Conservation (phyloP, 2,329 filamentous ascomycete species). For the Hypoxylon sp. region DNA sequence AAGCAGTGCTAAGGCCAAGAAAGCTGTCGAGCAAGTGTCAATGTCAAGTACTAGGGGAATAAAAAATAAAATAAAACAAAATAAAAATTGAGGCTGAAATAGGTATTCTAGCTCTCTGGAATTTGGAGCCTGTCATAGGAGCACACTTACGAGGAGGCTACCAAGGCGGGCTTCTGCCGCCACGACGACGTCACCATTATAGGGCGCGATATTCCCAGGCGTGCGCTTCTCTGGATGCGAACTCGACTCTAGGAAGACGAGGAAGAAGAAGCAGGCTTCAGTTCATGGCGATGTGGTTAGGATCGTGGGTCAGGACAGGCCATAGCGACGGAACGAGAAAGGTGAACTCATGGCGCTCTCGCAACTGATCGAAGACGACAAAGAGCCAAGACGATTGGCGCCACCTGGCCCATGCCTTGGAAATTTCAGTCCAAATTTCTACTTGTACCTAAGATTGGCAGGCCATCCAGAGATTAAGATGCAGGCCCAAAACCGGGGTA, state of each 20-base stretch:
- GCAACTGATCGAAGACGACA: background rate
- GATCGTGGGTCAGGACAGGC: background rate
- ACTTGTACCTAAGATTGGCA: no score
- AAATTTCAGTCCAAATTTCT: no score
- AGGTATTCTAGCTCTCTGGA: background rate
- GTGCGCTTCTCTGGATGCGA: constrained; percentile 4
- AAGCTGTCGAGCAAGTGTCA: constrained; percentile 22
- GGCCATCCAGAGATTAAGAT: background rate
- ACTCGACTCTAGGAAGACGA: constrained; percentile 4
- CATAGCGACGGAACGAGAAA: background rate
- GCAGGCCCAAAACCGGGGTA: no score
- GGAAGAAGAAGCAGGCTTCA: constrained; percentile 1
- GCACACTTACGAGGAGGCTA: constrained; percentile 28
- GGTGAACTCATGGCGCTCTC: background rate
- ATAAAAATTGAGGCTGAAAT: background rate
- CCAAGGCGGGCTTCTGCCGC: constrained; percentile 21
- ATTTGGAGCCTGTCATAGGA: background rate
- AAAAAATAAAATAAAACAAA: background rate
- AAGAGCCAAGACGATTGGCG: constrained; percentile 10
- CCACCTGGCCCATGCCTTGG: background rate
- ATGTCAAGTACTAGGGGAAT: background rate
- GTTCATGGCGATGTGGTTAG: constrained; percentile 4
- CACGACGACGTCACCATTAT: constrained; percentile 23
- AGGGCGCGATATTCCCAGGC: background rate
- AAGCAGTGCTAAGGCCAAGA: constrained; percentile 34